These are phyloP conservation scores for Fusarium napiforme DNA, from an alignment of 2,329 filamentous ascomycete species.

Conservation along the genomic window DNA sequence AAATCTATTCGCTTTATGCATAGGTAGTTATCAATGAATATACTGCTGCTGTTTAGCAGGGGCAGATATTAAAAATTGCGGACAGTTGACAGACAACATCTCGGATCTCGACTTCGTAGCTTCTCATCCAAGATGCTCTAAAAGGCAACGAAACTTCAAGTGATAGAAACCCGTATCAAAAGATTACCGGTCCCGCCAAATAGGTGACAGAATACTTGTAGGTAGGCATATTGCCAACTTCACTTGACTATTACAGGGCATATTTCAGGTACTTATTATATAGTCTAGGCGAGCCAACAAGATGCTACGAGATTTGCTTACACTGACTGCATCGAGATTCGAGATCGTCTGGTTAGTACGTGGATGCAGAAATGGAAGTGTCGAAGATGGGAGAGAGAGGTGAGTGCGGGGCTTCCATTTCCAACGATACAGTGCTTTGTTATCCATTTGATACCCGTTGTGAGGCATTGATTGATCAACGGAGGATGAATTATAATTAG, in stretches of 20 bases:
- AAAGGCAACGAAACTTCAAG: background rate
- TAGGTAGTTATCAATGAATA: background rate
- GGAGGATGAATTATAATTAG: background rate
- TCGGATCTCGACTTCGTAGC: background rate
- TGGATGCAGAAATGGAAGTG: background rate
- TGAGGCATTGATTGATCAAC: background rate
- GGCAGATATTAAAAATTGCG: background rate
- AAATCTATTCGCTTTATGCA: background rate
- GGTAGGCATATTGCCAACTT: background rate
- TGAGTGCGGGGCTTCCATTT: background rate
- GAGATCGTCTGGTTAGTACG: background rate
- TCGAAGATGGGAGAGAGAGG: background rate
- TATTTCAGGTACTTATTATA: background rate
- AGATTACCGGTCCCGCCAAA: background rate
- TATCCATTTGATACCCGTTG: background rate
- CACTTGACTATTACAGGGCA: background rate
- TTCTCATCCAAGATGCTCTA: background rate
- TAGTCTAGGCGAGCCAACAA: background rate
- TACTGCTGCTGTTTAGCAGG: background rate
- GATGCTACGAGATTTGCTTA: background rate
- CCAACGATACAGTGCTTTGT: background rate
- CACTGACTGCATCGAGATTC: background rate
- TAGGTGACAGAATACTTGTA: background rate
- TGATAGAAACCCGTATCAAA: no score
- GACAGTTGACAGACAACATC: background rate